Conservation (phyloP, 306 rosid genomes). For the Cicer bijugum region DNA sequence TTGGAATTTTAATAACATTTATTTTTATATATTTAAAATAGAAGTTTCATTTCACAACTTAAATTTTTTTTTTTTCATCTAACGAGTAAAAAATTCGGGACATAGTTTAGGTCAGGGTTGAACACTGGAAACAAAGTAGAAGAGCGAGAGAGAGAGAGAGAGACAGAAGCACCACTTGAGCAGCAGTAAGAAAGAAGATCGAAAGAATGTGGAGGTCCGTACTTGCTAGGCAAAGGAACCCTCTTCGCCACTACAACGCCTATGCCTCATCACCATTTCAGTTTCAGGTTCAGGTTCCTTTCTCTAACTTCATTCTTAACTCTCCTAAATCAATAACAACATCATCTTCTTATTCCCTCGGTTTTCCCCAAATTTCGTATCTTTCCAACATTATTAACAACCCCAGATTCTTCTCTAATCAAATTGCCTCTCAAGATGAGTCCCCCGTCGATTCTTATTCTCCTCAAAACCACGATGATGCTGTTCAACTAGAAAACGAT, state of each 20-base stretch:
- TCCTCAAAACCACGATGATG: neutral
- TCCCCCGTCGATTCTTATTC: neutral
- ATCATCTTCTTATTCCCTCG: neutral
- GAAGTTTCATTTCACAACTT: too few relatives aligned
- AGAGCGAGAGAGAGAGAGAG: too few relatives aligned
- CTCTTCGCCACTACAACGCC: conserved; percentile 21
- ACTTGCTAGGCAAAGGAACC: conserved; percentile 29
- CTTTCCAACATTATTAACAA: neutral
- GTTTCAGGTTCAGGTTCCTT: conserved; percentile 44
- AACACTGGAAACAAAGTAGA: too few relatives aligned
- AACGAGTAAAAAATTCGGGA: too few relatives aligned
- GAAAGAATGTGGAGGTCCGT: conserved; percentile 40
- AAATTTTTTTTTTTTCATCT: too few relatives aligned
- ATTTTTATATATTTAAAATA: too few relatives aligned
- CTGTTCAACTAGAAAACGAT: neutral
- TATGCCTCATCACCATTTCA: neutral
- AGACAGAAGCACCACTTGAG: too few relatives aligned
- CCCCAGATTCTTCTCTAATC: conserved; percentile 50
- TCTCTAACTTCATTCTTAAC: conserved; percentile 36
- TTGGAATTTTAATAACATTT: too few relatives aligned
- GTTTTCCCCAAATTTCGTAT: conserved; percentile 17
- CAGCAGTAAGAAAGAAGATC: too few relatives aligned
- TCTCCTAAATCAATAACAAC: neutral
- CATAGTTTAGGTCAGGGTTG: too few relatives aligned
- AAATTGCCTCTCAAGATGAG: conserved; percentile 17